phyloP scores from a whole-genome alignment of 1,139 yeast species.

The Pichia sp. region DNA sequence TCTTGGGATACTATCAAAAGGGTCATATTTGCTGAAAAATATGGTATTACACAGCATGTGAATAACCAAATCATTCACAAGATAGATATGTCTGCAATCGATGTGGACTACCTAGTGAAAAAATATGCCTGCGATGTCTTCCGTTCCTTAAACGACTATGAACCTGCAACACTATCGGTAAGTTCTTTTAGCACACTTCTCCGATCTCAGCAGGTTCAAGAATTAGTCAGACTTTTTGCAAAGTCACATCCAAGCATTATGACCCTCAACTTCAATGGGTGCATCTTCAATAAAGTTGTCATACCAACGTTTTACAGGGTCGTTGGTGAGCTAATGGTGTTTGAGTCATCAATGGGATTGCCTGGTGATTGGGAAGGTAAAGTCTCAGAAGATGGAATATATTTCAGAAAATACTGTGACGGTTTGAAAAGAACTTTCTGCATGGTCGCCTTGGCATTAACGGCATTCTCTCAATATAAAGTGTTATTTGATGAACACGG shows the following conservation, averaged over 20 bases:
- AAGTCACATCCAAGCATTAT: conserved; percentile 16
- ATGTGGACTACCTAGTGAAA: conserved; percentile 3
- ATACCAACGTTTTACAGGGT: conserved; percentile 21
- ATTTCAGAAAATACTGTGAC: conserved; percentile 14
- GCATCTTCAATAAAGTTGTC: conserved; percentile 21
- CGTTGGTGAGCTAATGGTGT: conserved; percentile 23
- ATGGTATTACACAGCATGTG: conserved; percentile 6
- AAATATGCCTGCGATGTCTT: conserved; percentile 12
- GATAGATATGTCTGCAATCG: conserved; percentile 7
- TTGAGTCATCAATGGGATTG: conserved; percentile 14
- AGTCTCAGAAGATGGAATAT: conserved; percentile 10
- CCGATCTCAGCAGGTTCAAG: conserved; percentile 14
- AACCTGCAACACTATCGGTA: neutral
- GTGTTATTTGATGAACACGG: conserved; percentile 21
- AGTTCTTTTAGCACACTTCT: conserved; percentile 13
- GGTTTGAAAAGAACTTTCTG: conserved; percentile 22
- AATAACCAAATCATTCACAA: conserved; percentile 20
- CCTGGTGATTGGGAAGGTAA: conserved; percentile 8
- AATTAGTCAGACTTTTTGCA: conserved; percentile 20
- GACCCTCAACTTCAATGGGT: conserved; percentile 20
- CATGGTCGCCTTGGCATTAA: conserved; percentile 21
- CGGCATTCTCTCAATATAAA: conserved; percentile 21
- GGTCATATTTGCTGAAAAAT: conserved; percentile 24
- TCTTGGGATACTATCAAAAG: conserved; percentile 18
- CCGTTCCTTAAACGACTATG: conserved; percentile 12